These are phyloP conservation scores for Trichocladium uniseriatum DNA, from an alignment of 495 filamentous ascomycete species.

Conservation along the genomic window DNA sequence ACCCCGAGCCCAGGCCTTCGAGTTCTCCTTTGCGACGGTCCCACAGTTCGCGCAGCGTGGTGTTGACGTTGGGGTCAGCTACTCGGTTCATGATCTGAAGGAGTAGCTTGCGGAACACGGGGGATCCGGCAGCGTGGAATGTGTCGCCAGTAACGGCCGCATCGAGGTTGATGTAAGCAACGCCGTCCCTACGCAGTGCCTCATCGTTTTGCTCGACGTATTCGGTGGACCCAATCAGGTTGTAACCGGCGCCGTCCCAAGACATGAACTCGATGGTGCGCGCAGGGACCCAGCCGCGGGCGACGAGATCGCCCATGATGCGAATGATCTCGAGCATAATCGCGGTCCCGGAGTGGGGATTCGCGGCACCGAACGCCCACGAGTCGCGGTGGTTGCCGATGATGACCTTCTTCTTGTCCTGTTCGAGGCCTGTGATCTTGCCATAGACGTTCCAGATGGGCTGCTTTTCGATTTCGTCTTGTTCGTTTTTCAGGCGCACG, in stretches of 20 bases:
- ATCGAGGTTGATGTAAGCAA: constrained; percentile 90
- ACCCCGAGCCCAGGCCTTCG: constrained; percentile 64
- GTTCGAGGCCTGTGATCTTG: constrained; percentile 70
- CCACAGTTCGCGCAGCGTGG: constrained; percentile 69
- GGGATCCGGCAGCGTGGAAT: constrained; percentile 70
- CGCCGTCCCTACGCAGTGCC: constrained; percentile 58
- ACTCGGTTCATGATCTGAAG: constrained; percentile 64
- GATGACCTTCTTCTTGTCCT: constrained; percentile 74
- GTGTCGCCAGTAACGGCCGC: constrained; percentile 65
- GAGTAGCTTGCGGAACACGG: constrained; percentile 63
- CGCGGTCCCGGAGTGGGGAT: constrained; percentile 83
- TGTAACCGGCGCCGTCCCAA: constrained; percentile 93
- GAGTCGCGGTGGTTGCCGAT: constrained; percentile 92
- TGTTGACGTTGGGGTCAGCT: constrained; percentile 60
- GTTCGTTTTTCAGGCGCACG: constrained; percentile 77
- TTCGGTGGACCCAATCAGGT: constrained; percentile 89
- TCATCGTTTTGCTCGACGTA: constrained; percentile 87
- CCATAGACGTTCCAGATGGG: constrained; percentile 88
- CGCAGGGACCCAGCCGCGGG: constrained; percentile 77
- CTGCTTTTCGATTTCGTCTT: constrained; percentile 73
- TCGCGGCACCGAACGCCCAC: constrained; percentile 80
- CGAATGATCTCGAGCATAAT: constrained; percentile 80
- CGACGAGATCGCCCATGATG: constrained; percentile 67
- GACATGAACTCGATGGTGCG: constrained; percentile 90
- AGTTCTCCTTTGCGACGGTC: constrained; percentile 53